Base-by-base conservation (phyloP, 352 stramenopile genomes). In the Phytophthora citrophthora region DNA sequence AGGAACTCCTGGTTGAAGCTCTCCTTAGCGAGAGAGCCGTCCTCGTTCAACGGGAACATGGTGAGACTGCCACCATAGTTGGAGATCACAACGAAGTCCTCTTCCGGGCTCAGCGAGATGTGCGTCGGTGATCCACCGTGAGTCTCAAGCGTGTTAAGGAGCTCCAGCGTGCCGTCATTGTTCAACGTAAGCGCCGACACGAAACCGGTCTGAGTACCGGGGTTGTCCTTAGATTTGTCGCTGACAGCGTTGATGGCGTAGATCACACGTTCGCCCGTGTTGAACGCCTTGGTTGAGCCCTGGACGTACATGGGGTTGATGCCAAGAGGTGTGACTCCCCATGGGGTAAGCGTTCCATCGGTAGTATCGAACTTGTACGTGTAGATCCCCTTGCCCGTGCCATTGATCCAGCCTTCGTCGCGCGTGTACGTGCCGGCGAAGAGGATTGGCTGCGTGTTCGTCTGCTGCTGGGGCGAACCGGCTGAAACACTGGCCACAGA, bases 301-400 rank as follows among this genome's bases (percentile, higher is more conserved):
- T 68, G 60, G 23, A 95, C 53, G 71, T 82, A 94, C 26, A 78
- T 88, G 34, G 87, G 85, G 67, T 95, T 95, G 59, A 83, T 73
- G 38, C 87, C 87, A n/a, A 81, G 49, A n/a, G 64, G 51, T 24
- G 69, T 74, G 59, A 83, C 75, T 15, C 58, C 62, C 41, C 77
- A 58, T 0, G 72, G 54, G 8, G 61, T 77, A 24, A 91, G 73
- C 13, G 66, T 60, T 23, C 80, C 80, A 13, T 70, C 68, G 10
- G 15, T 72, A 32, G 74, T 76, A 53, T 85, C 61, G 29, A 92
- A 61, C 60, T 76, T 61, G 65, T 83, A 88, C 29, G 74, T 74
- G 65, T 89, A 77, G 40, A 92, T 75, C 8, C 83, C 83, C 43
- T 89, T 81, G 54, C 79, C 77, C 20, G 70, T 85, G 55, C 83